Evolutionary conservation across 345 rosid species (phyloP).

Genomic region (Brassica rapa): DNA sequence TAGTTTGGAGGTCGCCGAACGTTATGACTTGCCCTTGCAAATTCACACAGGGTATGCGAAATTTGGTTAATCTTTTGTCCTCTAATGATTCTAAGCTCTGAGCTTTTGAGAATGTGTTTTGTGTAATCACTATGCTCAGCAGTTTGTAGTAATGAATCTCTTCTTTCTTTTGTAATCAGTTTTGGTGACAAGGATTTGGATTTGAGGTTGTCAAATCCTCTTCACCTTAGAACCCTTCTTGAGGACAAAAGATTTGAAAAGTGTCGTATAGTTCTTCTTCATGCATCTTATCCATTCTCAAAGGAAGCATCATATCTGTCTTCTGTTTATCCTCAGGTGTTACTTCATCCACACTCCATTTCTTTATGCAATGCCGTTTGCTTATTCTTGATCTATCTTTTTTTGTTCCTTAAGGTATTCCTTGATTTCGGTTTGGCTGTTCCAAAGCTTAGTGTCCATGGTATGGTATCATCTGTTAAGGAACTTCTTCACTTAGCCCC

Average conservation of each 20-base stretch:
- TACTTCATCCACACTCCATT: conserved; percentile 4
- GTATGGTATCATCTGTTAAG: conserved; percentile 84
- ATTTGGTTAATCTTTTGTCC: not conserved
- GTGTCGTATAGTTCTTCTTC: conserved; percentile 77
- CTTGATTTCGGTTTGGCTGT: conserved; percentile 92
- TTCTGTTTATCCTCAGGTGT: conserved; percentile 81
- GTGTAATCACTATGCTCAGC: not conserved
- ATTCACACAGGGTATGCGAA: conserved; percentile 87
- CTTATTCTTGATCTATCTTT: conserved; percentile 5
- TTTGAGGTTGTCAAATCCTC: conserved; percentile 82
- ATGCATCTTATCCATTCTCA: conserved; percentile 94
- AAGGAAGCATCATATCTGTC: conserved; percentile 92
- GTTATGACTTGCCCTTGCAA: conserved; percentile 78
- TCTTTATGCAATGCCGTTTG: not conserved
- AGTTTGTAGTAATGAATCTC: not conserved
- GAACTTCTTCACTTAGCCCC: conserved; percentile 90
- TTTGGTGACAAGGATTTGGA: conserved; percentile 93
- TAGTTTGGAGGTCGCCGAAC: conserved; percentile 65
- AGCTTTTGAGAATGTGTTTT: not conserved
- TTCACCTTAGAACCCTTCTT: conserved; percentile 70
- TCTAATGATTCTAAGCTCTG: not conserved
- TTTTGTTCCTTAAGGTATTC: conserved; percentile 55
- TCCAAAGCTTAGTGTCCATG: conserved; percentile 86
- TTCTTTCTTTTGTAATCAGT: not conserved
- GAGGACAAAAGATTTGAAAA: conserved; percentile 78